Percentiles rank a stretch among this genome's conserved stretches.
These are phyloP conservation scores for Wickerhamomyces hampshirensis DNA, from an alignment of 805 yeast species.

Conservation along the genomic window DNA sequence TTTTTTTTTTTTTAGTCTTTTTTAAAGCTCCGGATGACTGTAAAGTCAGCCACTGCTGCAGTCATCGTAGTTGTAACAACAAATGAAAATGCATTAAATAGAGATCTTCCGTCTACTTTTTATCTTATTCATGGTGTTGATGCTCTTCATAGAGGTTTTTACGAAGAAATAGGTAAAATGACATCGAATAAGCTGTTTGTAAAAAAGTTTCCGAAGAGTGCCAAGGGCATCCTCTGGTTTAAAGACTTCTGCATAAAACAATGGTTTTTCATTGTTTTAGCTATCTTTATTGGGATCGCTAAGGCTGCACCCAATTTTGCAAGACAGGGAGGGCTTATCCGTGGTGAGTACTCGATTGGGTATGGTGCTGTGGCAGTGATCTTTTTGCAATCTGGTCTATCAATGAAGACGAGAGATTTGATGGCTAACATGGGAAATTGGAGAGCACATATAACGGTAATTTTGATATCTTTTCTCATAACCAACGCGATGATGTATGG, in stretches of 20 bases:
- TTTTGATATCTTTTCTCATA: constrained; percentile 63
- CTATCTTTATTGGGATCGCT: constrained; percentile 70
- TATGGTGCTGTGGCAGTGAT: constrained; percentile 87
- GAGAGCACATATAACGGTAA: constrained; percentile 77
- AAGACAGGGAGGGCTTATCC: constrained; percentile 70
- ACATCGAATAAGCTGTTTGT: neutral
- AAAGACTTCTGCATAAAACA: constrained; percentile 31
- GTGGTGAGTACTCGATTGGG: constrained; percentile 71
- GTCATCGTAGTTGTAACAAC: too few species aligned
- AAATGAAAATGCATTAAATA: too few species aligned
- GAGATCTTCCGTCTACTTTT: too few species aligned
- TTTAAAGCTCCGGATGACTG: too few species aligned
- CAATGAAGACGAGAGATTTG: constrained; percentile 64
- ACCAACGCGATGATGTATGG: constrained; percentile 73
- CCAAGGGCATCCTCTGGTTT: constrained; percentile 8
- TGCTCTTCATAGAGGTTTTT: neutral
- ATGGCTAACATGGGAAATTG: constrained; percentile 63
- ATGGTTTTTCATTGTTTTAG: constrained; percentile 77
- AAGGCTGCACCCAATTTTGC: constrained; percentile 80
- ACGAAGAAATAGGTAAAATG: too few species aligned
- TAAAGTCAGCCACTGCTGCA: too few species aligned
- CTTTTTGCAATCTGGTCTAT: constrained; percentile 74
- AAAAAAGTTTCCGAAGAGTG: constrained; percentile 2
- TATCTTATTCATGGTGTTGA: too few species aligned
- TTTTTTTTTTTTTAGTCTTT: too few species aligned